Conservation (phyloP, 2,329 filamentous ascomycete genomes). For the Fusarium pseudograminearum region DNA sequence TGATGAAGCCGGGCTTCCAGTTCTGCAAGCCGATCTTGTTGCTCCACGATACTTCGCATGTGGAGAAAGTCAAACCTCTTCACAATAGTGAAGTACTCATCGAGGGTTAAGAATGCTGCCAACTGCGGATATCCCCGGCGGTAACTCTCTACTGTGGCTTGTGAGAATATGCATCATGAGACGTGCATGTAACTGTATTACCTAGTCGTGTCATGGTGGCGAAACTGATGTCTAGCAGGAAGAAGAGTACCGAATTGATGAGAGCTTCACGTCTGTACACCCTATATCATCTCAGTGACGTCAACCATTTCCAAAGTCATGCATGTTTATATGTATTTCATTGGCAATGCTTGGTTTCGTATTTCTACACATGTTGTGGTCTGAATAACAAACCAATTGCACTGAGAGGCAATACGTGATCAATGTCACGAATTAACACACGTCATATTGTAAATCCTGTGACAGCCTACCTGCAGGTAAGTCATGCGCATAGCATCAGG, state of each 20-base stretch:
- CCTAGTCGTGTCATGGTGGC: neutral
- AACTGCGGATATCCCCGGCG: neutral
- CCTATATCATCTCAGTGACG: too few relatives aligned
- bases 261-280: too few relatives aligned
- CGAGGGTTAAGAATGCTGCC: neutral
- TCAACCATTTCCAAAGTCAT: too few relatives aligned
- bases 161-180: neutral
- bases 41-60: neutral
- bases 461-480: too few relatives aligned
- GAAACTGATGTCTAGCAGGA: too few relatives aligned
- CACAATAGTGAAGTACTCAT: neutral
- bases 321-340: too few relatives aligned
- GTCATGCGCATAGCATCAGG: rapidly evolving
- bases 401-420: too few relatives aligned
- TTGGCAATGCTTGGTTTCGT: rapidly evolving
- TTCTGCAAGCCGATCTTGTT: neutral
- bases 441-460: neutral
- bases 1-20: neutral
- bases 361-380: too few relatives aligned
- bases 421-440: neutral
- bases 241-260: too few relatives aligned
- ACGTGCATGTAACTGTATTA: rapidly evolving
- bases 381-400: rapidly evolving
- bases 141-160: neutral
- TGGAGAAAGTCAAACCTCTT: neutral